phyloP scores from a whole-genome alignment of 2,329 filamentous ascomycete genomes.

The Penicillium concentricum region DNA sequence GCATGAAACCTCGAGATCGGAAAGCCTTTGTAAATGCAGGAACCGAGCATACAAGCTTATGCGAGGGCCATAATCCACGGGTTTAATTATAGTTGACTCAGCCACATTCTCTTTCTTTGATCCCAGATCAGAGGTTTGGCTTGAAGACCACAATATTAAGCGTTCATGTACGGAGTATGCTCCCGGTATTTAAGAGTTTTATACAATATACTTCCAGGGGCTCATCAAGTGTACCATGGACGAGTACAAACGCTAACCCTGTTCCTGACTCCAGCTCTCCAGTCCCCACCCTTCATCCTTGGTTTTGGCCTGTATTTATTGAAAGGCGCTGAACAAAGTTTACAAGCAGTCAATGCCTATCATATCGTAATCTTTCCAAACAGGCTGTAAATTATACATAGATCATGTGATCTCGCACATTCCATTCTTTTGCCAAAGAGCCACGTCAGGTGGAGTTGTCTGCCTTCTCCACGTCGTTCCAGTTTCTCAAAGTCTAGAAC shows the following conservation, averaged over 20 bases:
- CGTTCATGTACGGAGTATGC: background rate
- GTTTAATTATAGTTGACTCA: background rate
- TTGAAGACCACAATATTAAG: background rate
- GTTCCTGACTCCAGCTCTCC: constrained; percentile 27
- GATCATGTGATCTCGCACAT: constrained; percentile 5
- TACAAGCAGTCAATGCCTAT: background rate
- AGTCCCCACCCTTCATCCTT: constrained; percentile 15
- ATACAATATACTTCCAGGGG: constrained; percentile 2
- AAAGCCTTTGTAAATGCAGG: background rate
- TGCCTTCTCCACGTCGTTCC: background rate
- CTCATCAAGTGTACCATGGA: constrained; percentile 23
- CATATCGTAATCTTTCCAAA: background rate
- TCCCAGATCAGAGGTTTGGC: background rate
- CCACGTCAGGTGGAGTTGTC: background rate
- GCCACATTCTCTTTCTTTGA: constrained; percentile 1
- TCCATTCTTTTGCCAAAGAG: background rate
- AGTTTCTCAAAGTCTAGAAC: constrained; percentile 18
- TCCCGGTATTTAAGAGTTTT: background rate
- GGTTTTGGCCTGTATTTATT: constrained; percentile 5
- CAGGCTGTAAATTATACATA: constrained; percentile 2
- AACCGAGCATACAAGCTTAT: constrained; percentile 1
- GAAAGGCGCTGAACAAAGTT: background rate
- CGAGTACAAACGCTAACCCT: constrained; percentile 26
- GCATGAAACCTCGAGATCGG: background rate
- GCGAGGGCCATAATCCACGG: background rate